Evolutionary conservation across 306 rosid genomes (phyloP), one percentile per base, ranked within the genome.

Genomic region (Delonix regia): DNA sequence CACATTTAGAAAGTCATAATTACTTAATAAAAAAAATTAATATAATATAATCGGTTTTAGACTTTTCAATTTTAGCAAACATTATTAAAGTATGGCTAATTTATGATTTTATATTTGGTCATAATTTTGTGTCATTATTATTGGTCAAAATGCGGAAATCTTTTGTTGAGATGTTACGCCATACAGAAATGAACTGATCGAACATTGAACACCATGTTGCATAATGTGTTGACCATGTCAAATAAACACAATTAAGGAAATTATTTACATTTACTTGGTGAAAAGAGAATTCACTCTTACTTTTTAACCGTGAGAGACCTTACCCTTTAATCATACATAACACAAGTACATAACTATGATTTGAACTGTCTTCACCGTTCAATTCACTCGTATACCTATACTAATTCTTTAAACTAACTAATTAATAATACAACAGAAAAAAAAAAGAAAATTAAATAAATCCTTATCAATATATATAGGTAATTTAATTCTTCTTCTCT

Each of bases 351-450:
- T 10, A 30, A 36, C 24, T 22, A 57, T 51, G 70, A 62, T 69
- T 69, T 42, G 69, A 25, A 80, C 65, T 21, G 47, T 79, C 53
- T 69, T 69, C 63, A 82, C 62, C 10, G 74, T 77, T 69, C 74
- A 48, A 21, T 27, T 30, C 27, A 16, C n/a, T 67, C 38, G 73
- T 25, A 48, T 73, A 36, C 25, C 59, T 34, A 42, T 8, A 62
- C 52, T 25, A 16, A 28, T 25, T 64, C 67, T 44, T 14, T 36
- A 67, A 41, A 67, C 14, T 62, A 82, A 51, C 45, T 41, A 64
- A 24, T 48, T 3, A 48, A 48, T 0, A 51, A 51, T 24, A 51
- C 18, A 4, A 4, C 4, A 24, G 24, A 3, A 18, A 18, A 4
- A 49, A 49, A 49, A 74, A 49, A 52, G 36, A 48, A 19, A 63